phyloP scores from a whole-genome alignment of 257 asterid genomes.

The Rehmannia glutinosa region DNA sequence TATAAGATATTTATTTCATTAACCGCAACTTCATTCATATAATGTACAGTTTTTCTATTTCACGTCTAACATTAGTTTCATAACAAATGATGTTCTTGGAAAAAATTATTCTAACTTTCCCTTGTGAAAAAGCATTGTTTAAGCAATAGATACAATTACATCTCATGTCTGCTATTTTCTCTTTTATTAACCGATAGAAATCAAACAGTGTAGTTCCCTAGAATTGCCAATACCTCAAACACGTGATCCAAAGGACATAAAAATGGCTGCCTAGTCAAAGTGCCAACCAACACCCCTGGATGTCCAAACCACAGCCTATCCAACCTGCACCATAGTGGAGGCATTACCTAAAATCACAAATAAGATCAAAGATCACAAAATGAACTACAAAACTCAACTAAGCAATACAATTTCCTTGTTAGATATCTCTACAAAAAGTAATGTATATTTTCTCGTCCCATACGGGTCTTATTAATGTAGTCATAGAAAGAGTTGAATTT shows the following conservation, averaged over 20 bases:
- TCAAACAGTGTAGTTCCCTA: slow-evolving; percentile 11
- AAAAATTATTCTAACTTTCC: too few species aligned
- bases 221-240: slow-evolving; percentile 62
- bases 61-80: too few species aligned
- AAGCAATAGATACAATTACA: neutral
- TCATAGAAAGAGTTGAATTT: too few species aligned
- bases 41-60: too few species aligned
- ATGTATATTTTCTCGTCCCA: too few species aligned
- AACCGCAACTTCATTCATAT: too few species aligned
- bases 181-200: slow-evolving; percentile 7
- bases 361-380: slow-evolving; percentile 44
- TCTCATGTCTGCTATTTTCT: neutral
- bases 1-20: too few species aligned
- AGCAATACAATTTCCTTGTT: neutral
- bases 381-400: slow-evolving; percentile 14
- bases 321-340: slow-evolving; percentile 99
- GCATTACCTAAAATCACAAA: slow-evolving; percentile 97
- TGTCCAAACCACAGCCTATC: slow-evolving; percentile 99
- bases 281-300: slow-evolving; percentile 76
- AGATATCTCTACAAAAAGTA: slow-evolving; percentile 4
- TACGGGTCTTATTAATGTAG: too few species aligned
- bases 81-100: too few species aligned
- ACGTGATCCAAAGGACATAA: slow-evolving; percentile 96
- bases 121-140: neutral
- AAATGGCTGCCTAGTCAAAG: slow-evolving; percentile 92